Base-by-base conservation (phyloP, 2,329 filamentous ascomycete genomes). In the Penicillium sp. region DNA sequence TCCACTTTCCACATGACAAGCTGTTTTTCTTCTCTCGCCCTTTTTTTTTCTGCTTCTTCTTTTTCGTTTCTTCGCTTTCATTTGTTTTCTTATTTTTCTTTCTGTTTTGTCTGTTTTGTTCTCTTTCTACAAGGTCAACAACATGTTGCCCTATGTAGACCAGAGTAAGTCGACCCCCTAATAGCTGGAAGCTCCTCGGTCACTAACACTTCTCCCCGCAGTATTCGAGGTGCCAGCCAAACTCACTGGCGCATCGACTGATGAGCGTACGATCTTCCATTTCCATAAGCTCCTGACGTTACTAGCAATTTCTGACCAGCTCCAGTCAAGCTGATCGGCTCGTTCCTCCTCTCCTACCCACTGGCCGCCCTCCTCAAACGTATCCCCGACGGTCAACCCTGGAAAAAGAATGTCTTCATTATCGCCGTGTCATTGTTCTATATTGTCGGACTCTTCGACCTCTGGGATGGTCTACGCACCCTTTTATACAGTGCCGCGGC, bases 271-370 rank as follows among this genome's bases (percentile, higher is more conserved):
- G 69, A 52, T 64, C 42, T 37, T 55, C 46, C 26, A 31, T 31
- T 49, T 29, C 20, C n/a, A 44, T 35, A 29, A 10, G 34, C 22
- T 5, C 10, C 10, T 11, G 2, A 38, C 20, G 34, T 43, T 51
- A 32, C 32, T 22, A 56, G 16, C 42, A 51, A 49, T 24, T 35
- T 53, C 31, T 56, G 39, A 57, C 26, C 38, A 22, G n/a, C 48
- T 49, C 55, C 66, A 97, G 92, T 99, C 65, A 99, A 99, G 74
- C 88, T 97, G 66, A 88, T 97, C 67, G 87, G 87, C 71, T 91
- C 90, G 7, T 96, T 97, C 74, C 81, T 99, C 46, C 75, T 96
- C 38, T 97, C 94, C 11, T 99, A 96, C 70, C 94, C 94, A 2
- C 82, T 99, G 53, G 91, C 94, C 46, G 94, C 83, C 24, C 73